These are phyloP conservation scores for Trifolium pratense DNA, from an alignment of 306 rosid genomes.

Conservation along the genomic window DNA sequence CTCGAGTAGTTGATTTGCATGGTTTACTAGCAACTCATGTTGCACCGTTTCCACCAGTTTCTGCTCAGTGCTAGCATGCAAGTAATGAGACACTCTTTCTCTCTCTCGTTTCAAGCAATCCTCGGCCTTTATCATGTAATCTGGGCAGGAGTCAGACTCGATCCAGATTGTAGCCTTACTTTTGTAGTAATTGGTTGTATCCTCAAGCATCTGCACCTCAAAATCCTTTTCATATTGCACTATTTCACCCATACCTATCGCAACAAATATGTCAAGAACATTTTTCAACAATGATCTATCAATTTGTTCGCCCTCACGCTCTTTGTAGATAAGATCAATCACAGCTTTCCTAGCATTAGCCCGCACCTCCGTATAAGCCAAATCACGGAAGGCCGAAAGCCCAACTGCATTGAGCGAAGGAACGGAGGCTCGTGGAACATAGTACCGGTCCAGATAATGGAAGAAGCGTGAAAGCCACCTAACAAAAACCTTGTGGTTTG, in stretches of 20 bases:
- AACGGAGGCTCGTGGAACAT: constrained; percentile 50
- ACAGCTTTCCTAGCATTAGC: constrained; percentile 64
- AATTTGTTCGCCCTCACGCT: constrained; percentile 89
- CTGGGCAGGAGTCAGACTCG: constrained; percentile 76
- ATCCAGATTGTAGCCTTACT: constrained; percentile 81
- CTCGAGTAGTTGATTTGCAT: constrained; percentile 69
- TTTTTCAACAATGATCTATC: constrained; percentile 74
- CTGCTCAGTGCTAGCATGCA: constrained; percentile 51
- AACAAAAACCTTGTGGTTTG: constrained; percentile 55
- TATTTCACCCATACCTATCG: constrained; percentile 72
- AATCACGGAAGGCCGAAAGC: constrained; percentile 57
- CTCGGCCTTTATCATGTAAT: constrained; percentile 79
- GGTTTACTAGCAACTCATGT: constrained; percentile 65
- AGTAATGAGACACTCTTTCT: constrained; percentile 54
- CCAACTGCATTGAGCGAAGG: constrained; percentile 60
- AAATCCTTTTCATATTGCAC: constrained; percentile 62
- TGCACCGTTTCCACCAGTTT: constrained; percentile 70
- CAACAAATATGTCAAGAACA: constrained; percentile 71
- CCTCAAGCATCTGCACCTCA: constrained; percentile 64
- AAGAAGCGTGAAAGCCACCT: constrained; percentile 67
- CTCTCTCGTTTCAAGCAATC: constrained; percentile 58
- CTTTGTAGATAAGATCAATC: constrained; percentile 70
- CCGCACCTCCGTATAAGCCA: constrained; percentile 61
- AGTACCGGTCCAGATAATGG: constrained; percentile 60
- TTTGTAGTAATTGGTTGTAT: constrained; percentile 66